Base-by-base conservation (phyloP, 306 rosid genomes). In the Hylodesmum podocarpum region DNA sequence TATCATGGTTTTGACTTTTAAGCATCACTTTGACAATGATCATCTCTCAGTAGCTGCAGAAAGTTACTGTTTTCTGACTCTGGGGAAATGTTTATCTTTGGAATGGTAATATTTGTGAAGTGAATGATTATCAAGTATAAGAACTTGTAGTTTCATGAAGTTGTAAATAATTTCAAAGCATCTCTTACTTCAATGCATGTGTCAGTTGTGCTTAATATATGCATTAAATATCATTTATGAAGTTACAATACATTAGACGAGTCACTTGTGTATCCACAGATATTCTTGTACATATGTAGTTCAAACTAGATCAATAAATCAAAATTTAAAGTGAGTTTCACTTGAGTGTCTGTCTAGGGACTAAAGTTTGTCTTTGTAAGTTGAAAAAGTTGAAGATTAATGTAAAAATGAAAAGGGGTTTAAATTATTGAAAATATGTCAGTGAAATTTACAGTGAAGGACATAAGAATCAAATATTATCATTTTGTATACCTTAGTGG, bases 401-500 rank as follows among this genome's bases (percentile, higher is more conserved):
- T 24, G 73, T 63, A 24, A 73, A 81, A 49, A n/a, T n/a, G 79
- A 67, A 78, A 79, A 10, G 55, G 64, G 66, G 27, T 55, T 61
- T 36, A 54, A 29, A 14, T 15, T 58, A 28, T 58, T 69, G 8
- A 22, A 44, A 12, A 49, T 54, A 78, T 74, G 54, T 53, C 40
- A 62, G 85, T 74, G 8, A 82, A 67, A 22, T 82, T 80, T 78
- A 70, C 71, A 75, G 21, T 46, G 3, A 87, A 77, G 63, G 61
- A 84, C 81, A 66, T 70, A 80, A 76, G 84, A 57, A 62, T 80
- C 78, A 9, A 88, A 89, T 78, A 78, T 59, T 51, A 67, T 89
- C 41, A 84, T 84, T 61, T 66, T 84, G 36, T 29, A 71, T 31
- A 55, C 78, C 39, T 67, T 75, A 51, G 37, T 59, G 4, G 40